Conservation (phyloP, 2,329 filamentous ascomycete species). For the Diplodia scrobiculata region DNA sequence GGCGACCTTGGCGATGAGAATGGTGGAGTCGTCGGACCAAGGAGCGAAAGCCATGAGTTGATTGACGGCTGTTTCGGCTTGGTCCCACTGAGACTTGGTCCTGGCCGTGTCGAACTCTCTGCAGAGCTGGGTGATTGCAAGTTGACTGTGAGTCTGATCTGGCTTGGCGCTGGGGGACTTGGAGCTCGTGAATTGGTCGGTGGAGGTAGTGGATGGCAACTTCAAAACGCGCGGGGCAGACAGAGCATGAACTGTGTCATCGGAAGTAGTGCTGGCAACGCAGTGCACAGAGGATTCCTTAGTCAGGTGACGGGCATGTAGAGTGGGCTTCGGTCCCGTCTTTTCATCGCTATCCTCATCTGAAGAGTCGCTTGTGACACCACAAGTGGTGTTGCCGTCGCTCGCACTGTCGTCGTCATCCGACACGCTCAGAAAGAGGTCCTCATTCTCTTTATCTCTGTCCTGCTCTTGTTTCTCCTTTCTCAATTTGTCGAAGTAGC, state of each 20-base stretch:
- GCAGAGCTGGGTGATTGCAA: not conserved
- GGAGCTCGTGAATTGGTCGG: no score
- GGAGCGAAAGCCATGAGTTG: not conserved
- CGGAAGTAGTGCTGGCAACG: not conserved
- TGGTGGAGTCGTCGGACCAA: not conserved
- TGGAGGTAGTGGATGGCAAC: no score
- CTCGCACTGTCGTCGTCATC: not conserved
- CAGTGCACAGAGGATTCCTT: no score
- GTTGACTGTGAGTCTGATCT: not conserved
- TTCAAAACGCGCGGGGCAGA: not conserved
- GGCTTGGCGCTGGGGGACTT: not conserved
- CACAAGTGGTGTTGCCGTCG: not conserved
- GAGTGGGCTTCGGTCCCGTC: no score
- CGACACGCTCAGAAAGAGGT: not conserved
- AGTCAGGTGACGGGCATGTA: not conserved
- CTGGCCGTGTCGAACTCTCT: not conserved
- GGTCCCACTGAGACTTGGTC: not conserved
- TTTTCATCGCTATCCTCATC: not conserved
- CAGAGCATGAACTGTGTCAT: not conserved
- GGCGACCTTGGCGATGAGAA: not conserved
- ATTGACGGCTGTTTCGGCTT: not conserved
- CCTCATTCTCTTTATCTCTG: not conserved
- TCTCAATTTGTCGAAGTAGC: conserved; percentile 1
- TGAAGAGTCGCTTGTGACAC: not conserved
- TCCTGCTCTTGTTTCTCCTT: not conserved